phyloP scores from a whole-genome alignment of 176 grass and related monocot genomes.

The Olyra latifolia region DNA sequence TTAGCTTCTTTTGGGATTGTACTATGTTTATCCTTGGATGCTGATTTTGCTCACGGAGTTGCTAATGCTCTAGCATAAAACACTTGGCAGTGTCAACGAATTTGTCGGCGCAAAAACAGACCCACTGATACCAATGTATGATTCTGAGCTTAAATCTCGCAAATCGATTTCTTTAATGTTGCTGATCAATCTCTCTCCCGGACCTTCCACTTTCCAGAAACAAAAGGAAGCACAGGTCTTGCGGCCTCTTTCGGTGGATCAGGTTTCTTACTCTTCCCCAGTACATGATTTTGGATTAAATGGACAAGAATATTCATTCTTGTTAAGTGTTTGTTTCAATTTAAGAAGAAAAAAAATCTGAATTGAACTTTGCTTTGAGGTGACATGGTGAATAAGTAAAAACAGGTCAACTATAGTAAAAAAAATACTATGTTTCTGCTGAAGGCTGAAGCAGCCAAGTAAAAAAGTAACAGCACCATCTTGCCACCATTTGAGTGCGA shows the following conservation, averaged over 20 bases:
- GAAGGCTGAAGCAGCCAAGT: neutral
- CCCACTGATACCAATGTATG: slow-evolving; percentile 77
- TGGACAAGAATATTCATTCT: neutral
- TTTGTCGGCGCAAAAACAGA: slow-evolving; percentile 65
- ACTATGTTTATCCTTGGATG: neutral
- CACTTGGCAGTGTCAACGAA: slow-evolving; percentile 64
- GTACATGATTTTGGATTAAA: neutral
- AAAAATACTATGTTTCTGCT: neutral
- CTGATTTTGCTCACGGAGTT: neutral
- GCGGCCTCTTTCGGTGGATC: slow-evolving; percentile 58
- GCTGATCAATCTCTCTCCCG: neutral
- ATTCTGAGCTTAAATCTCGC: slow-evolving; percentile 36
- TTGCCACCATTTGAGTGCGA: neutral
- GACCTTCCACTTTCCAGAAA: slow-evolving; percentile 41
- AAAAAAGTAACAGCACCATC: neutral
- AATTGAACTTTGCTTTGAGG: neutral
- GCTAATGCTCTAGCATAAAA: slow-evolving; percentile 1
- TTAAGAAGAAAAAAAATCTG: neutral
- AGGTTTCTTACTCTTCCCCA: slow-evolving; percentile 33
- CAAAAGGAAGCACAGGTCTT: slow-evolving; percentile 57
- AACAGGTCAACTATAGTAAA: neutral
- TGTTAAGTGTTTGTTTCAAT: neutral
- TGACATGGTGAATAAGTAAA: neutral
- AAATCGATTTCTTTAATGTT: neutral
- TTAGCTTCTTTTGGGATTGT: neutral